phyloP scores from a whole-genome alignment of 164 flowering plant genomes.

The Saururus chinensis region DNA sequence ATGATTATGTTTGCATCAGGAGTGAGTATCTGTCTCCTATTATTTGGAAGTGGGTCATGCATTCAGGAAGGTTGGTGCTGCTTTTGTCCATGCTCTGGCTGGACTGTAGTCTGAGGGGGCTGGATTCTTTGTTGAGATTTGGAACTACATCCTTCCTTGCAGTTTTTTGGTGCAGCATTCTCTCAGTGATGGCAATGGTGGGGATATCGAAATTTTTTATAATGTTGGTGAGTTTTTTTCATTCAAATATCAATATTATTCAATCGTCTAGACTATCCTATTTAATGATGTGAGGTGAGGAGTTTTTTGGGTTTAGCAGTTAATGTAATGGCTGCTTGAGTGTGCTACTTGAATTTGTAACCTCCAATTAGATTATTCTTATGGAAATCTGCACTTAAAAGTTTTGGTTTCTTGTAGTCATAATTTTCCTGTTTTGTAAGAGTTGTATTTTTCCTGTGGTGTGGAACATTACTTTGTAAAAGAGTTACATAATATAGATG shows the following conservation, averaged over 20 bases:
- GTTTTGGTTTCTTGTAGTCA: no score
- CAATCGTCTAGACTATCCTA: background rate
- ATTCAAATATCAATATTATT: background rate
- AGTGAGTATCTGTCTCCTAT: slow-evolving; percentile 46
- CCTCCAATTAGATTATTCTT: no score
- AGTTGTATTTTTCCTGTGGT: no score
- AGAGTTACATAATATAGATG: no score
- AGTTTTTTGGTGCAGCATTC: slow-evolving; percentile 69
- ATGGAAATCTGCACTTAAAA: no score
- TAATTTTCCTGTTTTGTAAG: no score
- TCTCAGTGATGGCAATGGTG: slow-evolving; percentile 75
- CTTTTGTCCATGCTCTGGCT: slow-evolving; percentile 71
- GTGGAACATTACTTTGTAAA: no score
- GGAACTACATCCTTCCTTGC: slow-evolving; percentile 84
- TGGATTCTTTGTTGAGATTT: slow-evolving; percentile 66
- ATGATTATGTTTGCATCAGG: slow-evolving; percentile 35
- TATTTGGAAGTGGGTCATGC: slow-evolving; percentile 48
- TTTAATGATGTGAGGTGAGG: no score
- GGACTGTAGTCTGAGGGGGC: slow-evolving; percentile 75
- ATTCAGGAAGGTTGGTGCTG: slow-evolving; percentile 56
- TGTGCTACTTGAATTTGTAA: no score
- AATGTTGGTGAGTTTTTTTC: slow-evolving; percentile 42
- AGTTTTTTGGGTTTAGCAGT: no score
- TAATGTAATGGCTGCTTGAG: no score
- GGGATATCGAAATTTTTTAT: slow-evolving; percentile 62